Evolutionary conservation across 129 eudicot genomes (phyloP).

Genomic region (Rutidosis leptorrhynchoides): DNA sequence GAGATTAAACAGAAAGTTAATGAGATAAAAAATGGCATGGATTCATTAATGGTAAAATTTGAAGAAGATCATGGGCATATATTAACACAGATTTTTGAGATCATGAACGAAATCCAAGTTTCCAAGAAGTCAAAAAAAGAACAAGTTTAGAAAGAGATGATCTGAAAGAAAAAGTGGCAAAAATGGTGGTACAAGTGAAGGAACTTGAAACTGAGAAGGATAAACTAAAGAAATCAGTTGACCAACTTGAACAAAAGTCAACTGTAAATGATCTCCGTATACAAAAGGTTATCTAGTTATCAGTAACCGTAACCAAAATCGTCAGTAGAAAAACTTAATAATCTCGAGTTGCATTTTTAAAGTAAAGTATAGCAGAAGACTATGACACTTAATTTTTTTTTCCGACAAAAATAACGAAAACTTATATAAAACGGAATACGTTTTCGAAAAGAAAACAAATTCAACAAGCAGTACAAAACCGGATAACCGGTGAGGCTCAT

Average conservation of each 20-base stretch:
- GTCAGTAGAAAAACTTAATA: too few species aligned
- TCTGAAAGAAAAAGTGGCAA: conserved; percentile 45
- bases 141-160: conserved; percentile 42
- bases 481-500: too few species aligned
- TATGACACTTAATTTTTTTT: too few species aligned
- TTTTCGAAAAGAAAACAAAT: too few species aligned
- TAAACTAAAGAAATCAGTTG: conserved; percentile 32
- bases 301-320: too few species aligned
- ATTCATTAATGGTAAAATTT: conserved; percentile 56
- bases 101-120: conserved; percentile 61
- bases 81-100: conserved; percentile 52
- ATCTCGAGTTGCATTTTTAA: too few species aligned
- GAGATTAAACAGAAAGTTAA: conserved; percentile 50
- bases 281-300: too few species aligned
- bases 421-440: too few species aligned
- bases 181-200: conserved; percentile 24
- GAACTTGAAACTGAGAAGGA: conserved; percentile 42
- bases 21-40: conserved; percentile 43
- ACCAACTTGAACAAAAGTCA: conserved; percentile 41
- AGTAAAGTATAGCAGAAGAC: too few species aligned
- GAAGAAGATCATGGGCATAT: conserved; percentile 81
- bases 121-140: conserved; percentile 42
- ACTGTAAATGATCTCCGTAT: conserved; percentile 45
- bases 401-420: too few species aligned
- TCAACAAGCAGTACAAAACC: too few species aligned